Conservation (phyloP, 257 asterid species). For the Mitragyna speciosa region DNA sequence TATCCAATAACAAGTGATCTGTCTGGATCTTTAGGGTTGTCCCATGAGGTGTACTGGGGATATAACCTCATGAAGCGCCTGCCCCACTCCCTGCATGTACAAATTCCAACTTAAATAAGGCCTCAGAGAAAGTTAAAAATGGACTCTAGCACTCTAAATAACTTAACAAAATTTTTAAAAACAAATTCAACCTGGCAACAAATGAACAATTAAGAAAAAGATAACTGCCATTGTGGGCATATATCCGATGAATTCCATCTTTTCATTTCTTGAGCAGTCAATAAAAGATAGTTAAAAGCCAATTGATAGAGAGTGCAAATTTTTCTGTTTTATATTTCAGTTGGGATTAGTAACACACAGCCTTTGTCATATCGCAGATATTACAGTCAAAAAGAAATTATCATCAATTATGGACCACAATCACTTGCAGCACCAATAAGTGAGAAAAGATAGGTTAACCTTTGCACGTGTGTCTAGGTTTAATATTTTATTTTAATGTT, state of each 20-base stretch:
- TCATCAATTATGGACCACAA: neutral
- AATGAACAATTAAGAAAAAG: neutral
- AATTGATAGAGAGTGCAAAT: neutral
- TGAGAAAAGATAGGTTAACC: neutral
- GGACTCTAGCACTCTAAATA: neutral
- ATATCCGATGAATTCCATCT: neutral
- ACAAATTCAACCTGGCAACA: neutral
- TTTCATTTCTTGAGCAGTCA: neutral
- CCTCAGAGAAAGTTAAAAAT: neutral
- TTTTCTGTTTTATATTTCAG: neutral
- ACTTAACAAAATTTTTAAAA: neutral
- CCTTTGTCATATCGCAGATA: neutral
- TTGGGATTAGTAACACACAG: neutral
- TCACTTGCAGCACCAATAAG: neutral
- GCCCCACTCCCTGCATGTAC: constrained; percentile 92
- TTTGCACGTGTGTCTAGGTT: too few relatives aligned
- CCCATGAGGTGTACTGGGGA: constrained; percentile 87
- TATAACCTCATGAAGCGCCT: constrained; percentile 86
- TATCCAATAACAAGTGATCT: constrained; percentile 89
- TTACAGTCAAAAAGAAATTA: neutral
- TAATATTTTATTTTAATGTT: neutral
- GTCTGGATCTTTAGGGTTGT: constrained; percentile 81
- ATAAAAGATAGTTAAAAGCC: neutral
- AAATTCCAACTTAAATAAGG: constrained; percentile 26
- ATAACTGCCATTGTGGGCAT: neutral